Conservation (phyloP, 2,329 filamentous ascomycete species). For the Botrytis sinoallii region DNA sequence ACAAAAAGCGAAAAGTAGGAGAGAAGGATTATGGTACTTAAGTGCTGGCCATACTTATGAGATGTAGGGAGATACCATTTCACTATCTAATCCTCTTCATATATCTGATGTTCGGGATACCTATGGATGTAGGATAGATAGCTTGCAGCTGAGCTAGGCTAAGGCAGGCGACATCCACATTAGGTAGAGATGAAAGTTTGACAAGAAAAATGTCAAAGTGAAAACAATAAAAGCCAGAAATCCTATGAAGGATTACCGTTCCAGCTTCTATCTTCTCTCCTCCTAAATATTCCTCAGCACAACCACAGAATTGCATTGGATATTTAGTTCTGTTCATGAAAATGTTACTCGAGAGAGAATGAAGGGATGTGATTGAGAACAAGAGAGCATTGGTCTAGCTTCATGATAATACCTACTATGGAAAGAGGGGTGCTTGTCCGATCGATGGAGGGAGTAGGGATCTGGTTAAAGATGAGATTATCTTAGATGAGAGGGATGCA, state of each 20-base stretch:
- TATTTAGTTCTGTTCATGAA: neutral
- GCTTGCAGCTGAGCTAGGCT: too few relatives aligned
- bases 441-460: neutral
- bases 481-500: neutral
- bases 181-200: neutral
- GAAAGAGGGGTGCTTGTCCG: rapidly evolving
- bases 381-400: neutral
- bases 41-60: neutral
- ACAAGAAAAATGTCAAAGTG: neutral
- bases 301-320: neutral
- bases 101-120: neutral
- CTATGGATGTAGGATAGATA: neutral
- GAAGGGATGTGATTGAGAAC: neutral
- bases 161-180: neutral
- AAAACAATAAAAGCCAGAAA: neutral
- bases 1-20: slow-evolving; percentile 28
- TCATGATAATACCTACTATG: neutral
- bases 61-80: neutral
- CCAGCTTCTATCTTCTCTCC: neutral
- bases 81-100: neutral
- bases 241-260: neutral
- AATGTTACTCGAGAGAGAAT: neutral
- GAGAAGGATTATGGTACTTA: slow-evolving; percentile 36
- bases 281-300: neutral
- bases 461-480: neutral